Conservation (phyloP, 169 alveolate species). For the Plasmodium ovale region DNA sequence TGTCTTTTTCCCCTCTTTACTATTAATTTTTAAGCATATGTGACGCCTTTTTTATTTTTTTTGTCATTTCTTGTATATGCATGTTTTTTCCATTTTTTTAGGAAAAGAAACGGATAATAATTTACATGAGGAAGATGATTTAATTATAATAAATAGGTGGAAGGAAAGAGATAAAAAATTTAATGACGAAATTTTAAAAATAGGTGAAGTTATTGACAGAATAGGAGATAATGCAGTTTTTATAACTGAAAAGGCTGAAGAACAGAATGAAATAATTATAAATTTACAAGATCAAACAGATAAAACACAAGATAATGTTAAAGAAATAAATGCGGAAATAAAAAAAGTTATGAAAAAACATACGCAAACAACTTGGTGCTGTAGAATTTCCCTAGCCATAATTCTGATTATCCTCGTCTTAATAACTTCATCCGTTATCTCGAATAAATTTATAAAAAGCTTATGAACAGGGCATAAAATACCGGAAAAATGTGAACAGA, state of each 20-base stretch:
- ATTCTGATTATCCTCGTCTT: conserved; percentile 29
- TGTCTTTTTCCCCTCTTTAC: background rate
- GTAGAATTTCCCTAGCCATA: conserved; percentile 48
- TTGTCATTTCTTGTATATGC: background rate
- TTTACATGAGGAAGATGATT: conserved; percentile 76
- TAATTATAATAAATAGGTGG: conserved; percentile 81
- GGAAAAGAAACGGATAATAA: conserved; percentile 72
- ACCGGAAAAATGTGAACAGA: background rate
- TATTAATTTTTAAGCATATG: background rate
- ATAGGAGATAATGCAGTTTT: conserved; percentile 78
- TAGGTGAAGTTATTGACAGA: conserved; percentile 86
- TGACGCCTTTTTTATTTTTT: background rate
- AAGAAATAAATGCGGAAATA: conserved; percentile 62
- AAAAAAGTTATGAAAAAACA: conserved; percentile 60
- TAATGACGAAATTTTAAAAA: conserved; percentile 83
- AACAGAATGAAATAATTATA: conserved; percentile 63
- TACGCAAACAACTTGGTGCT: conserved; percentile 62
- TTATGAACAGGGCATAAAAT: background rate
- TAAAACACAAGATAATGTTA: conserved; percentile 78
- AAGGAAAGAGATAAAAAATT: conserved; percentile 80
- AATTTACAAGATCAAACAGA: conserved; percentile 79
- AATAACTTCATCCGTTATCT: conserved; percentile 23
- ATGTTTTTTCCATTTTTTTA: conserved; percentile 19
- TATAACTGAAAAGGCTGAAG: conserved; percentile 50
- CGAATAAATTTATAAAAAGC: conserved; percentile 37